Evolutionary conservation across 345 rosid species (phyloP).

Genomic region (Pistacia vera): DNA sequence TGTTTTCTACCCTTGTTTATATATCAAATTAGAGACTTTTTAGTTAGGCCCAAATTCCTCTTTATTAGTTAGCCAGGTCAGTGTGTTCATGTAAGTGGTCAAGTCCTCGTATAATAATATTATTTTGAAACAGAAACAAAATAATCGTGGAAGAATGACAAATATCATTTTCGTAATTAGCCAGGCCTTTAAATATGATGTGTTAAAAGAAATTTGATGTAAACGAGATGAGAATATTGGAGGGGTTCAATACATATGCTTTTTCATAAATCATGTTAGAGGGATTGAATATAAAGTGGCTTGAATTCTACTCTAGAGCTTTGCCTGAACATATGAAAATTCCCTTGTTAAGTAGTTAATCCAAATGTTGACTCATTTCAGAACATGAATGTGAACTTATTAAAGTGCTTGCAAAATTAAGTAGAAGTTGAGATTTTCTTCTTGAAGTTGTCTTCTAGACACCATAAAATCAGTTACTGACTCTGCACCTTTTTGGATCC

Average conservation of each 20-base stretch:
- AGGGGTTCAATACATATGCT: background rate
- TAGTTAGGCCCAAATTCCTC: too few species aligned
- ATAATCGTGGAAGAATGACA: too few species aligned
- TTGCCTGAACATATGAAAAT: too few species aligned
- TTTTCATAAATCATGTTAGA: background rate
- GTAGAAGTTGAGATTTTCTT: background rate
- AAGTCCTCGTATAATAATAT: too few species aligned
- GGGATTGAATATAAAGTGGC: background rate
- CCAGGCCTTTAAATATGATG: too few species aligned
- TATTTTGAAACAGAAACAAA: too few species aligned
- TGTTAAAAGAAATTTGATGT: background rate
- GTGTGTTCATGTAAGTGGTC: too few species aligned
- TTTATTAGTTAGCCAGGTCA: too few species aligned
- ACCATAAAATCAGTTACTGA: background rate
- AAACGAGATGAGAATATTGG: background rate
- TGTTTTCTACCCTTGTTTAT: background rate
- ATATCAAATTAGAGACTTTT: background rate
- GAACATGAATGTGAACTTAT: background rate
- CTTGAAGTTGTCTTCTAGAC: background rate
- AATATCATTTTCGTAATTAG: too few species aligned
- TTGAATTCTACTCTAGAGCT: too few species aligned
- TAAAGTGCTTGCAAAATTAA: background rate
- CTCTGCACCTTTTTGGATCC: constrained; percentile 14
- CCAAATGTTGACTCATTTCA: background rate
- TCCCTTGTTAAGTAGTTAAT: background rate